Percentiles rank a stretch among this genome's conserved stretches.
These are phyloP conservation scores for Xerocomus minutiporus DNA, from an alignment of 1,284 basidiomycete genomes.

Conservation along the genomic window DNA sequence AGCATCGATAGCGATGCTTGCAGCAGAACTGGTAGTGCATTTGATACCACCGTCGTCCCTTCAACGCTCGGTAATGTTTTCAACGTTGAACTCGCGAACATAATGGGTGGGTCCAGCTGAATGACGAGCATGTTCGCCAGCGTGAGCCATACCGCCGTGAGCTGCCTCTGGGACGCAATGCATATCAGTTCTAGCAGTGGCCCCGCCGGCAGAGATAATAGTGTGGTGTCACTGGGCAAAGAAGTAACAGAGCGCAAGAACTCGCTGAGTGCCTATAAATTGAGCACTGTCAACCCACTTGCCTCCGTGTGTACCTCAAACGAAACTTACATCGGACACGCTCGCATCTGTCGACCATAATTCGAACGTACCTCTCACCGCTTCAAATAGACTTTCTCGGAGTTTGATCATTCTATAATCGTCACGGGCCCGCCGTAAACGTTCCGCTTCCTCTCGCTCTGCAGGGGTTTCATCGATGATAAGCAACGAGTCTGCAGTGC, in stretches of 20 bases:
- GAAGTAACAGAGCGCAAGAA: slow-evolving; percentile 79
- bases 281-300: slow-evolving; percentile 6
- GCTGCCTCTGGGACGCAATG: slow-evolving; percentile 63
- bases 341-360: slow-evolving; percentile 74
- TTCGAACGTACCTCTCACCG: slow-evolving; percentile 58
- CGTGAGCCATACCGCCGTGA: slow-evolving; percentile 80
- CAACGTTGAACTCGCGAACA: slow-evolving; percentile 41
- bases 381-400: slow-evolving; percentile 58
- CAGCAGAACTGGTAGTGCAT: slow-evolving; percentile 56
- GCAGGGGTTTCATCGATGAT: slow-evolving; percentile 57
- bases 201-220: slow-evolving; percentile 74
- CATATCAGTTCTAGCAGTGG: slow-evolving; percentile 79
- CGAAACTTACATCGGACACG: slow-evolving; percentile 62
- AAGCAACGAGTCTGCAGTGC: slow-evolving; percentile 64
- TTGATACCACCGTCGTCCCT: slow-evolving; percentile 45
- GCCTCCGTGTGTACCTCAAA: background rate
- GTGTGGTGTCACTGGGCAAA: slow-evolving; percentile 64
- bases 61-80: slow-evolving; percentile 40
- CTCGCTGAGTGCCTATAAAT: slow-evolving; percentile 64
- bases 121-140: slow-evolving; percentile 73
- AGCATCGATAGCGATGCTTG: slow-evolving; percentile 58
- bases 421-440: slow-evolving; percentile 56
- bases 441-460: slow-evolving; percentile 44
- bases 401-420: slow-evolving; percentile 62
- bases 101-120: slow-evolving; percentile 71